Percentiles rank a stretch among this genome's conserved stretches.
These are phyloP conservation scores for Lagerstroemia speciosa DNA, from an alignment of 345 rosid species.

Conservation along the genomic window DNA sequence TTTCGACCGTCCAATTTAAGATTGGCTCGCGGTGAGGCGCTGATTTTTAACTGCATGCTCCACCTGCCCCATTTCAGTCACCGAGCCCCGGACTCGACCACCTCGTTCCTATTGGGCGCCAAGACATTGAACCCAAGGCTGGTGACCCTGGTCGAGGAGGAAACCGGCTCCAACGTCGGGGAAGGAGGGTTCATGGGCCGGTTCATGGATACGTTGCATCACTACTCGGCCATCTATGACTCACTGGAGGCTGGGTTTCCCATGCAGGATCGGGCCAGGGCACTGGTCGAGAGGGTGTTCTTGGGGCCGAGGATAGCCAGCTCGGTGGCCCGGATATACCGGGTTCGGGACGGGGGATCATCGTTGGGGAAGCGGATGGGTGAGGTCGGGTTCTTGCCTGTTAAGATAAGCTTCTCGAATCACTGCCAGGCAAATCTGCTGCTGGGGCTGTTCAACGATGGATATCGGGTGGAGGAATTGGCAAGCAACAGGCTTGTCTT, in stretches of 20 bases:
- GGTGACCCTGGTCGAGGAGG: constrained; percentile 63
- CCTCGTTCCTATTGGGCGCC: constrained; percentile 53
- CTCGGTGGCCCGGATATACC: constrained; percentile 23
- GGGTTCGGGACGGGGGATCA: constrained; percentile 10
- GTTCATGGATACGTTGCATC: constrained; percentile 78
- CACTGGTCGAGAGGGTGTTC: constrained; percentile 60
- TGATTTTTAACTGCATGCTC: constrained; percentile 69
- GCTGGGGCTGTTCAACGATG: constrained; percentile 66
- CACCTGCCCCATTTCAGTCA: constrained; percentile 61
- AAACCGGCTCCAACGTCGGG: constrained; percentile 30
- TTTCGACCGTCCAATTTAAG: constrained; percentile 48
- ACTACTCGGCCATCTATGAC: constrained; percentile 75
- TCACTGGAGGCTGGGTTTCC: constrained; percentile 76
- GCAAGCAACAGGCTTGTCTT: constrained; percentile 50
- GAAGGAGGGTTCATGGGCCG: constrained; percentile 52
- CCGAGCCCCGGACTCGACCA: constrained; percentile 46
- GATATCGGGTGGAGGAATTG: constrained; percentile 62
- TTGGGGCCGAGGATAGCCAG: constrained; percentile 57
- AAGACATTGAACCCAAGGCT: constrained; percentile 47
- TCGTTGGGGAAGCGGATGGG: constrained; percentile 52
- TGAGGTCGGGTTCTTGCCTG: constrained; percentile 33
- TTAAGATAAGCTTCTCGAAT: constrained; percentile 58
- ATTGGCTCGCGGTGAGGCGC: constrained; percentile 62
- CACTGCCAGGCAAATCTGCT: constrained; percentile 79
- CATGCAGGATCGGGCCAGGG: constrained; percentile 45